Base-by-base conservation (phyloP, 2,329 filamentous ascomycete species). In the Chaetomiaceae sp. region DNA sequence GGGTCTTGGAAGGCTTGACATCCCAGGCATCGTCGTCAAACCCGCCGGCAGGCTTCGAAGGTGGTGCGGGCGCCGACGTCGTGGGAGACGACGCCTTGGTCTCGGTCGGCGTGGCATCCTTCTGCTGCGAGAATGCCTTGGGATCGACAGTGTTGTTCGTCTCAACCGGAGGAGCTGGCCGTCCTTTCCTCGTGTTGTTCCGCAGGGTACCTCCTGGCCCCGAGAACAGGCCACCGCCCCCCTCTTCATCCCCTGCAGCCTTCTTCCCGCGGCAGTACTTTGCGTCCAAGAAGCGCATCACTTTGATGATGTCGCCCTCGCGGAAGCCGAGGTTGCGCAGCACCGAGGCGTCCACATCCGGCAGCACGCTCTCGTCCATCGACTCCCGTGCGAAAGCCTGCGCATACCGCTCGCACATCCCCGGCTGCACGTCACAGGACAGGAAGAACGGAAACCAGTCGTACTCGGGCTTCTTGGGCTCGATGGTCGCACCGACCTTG, bases 361-460 rank as follows among this genome's bases (percentile, higher is more conserved):
- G 88, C 54, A 97, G 72, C 36, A 96, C 85, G 58, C 89, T 91
- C 69, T 96, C 91, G 60, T 95, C 91, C 90, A 99, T 97, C 22
- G 91, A 94, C 66, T 99, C 94, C 65, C 86, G 86, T 44, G 82
- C 71, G 66, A 99, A 99, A 2, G 90, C 89, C 65, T 91, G 88
- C 1, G 91, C 86, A 66, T 99, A 99, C 51, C 94, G 83, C 71
- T 97, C 92, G 70, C 94, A 99, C 42, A 96, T 85, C 54, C 95
- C 89, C 45, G 92, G 89, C 40, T 91, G 87, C 63, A 97, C 90
- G 43, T 95, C 92, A 68, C 91, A 95, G 59, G 85, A 84, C 37
- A 99, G 75, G 77, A 99, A 99, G 74, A 99, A 97, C 67, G 96
- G 91, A 66, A 99, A 99, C 94, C 94, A 99, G 69, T 99, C 94